Evolutionary conservation across 73 alveolate genomes (phyloP), one percentile per base, ranked within the genome.

Genomic region (Stentor roeselii): DNA sequence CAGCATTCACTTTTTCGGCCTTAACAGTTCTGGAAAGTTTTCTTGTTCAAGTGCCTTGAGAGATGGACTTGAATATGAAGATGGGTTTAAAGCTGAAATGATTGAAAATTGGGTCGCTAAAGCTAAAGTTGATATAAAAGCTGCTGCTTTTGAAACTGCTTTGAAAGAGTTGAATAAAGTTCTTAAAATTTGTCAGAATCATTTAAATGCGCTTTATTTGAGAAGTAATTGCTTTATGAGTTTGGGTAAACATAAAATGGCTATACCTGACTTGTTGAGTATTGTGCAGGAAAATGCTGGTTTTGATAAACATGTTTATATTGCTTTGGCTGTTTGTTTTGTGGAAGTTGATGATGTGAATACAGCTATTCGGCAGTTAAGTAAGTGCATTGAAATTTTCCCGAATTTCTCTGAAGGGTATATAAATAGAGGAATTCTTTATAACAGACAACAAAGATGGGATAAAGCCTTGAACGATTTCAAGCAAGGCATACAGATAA

Each of bases 381-480:
- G 78, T 11, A 82, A 83, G 75, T 87, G 86, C 3, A 42, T 88
- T 2, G 36, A 6, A 21, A 84, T 67, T 58, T 85, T 83, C 59
- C 90, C 93, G 27, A 85, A 82, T 75, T 83, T 80, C 75, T 83
- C 86, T 75, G 93, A 88, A 83, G 93, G 89, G 3, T 67, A 67
- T 67, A n/a, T 67, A 30, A 32, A 67, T 2, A 67, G 80, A 67
- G 80, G 80, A 21, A 21, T 21, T 67, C 80, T 67, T 67, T 67
- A 27, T 67, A 21, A 21, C 41, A n/a, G 37, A 32, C 80, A 67
- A 67, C 41, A 32, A 2, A n/a, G 80, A 30, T 2, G 37, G n/a
- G 80, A 67, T 21, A 67, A 67, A 67, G 80, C 80, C 14, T n/a
- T 67, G 41, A 67, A n/a, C 21, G 80, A 67, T 67, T 67, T 67